A percentile compares a stretch with the other conserved stretches of the same genome.
Conservation (phyloP, 192 early-diverging fungal species). For the Umbelopsis sp. region DNA sequence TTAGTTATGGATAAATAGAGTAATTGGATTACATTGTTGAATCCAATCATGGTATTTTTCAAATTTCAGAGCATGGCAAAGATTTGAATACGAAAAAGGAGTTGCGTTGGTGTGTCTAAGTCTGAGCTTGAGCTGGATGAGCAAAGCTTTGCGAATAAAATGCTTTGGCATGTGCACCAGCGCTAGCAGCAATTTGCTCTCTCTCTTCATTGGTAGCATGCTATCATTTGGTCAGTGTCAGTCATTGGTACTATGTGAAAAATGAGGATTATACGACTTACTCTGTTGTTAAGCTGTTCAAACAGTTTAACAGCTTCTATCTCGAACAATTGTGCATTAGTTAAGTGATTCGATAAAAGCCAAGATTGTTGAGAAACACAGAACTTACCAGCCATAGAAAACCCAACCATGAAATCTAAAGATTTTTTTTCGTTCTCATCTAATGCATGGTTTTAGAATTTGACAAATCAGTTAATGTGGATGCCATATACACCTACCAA, state of each 20-base stretch:
- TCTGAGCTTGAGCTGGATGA: no score
- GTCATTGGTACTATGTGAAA: background rate
- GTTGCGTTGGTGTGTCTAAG: no score
- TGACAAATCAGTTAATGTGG: background rate
- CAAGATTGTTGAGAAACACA: background rate
- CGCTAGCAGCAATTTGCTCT: slow-evolving; percentile 2
- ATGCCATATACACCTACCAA: background rate
- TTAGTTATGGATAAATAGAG: no score
- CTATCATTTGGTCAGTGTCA: background rate
- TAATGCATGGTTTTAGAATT: background rate
- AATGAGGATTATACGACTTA: background rate
- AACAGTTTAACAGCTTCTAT: slow-evolving; percentile 12
- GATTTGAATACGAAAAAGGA: no score
- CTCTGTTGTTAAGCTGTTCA: slow-evolving; percentile 10
- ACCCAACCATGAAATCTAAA: slow-evolving; percentile 2
- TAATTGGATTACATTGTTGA: no score
- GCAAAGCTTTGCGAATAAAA: background rate
- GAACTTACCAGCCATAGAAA: slow-evolving; percentile 9
- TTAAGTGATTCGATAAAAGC: background rate
- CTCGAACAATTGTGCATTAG: background rate
- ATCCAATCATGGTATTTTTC: no score
- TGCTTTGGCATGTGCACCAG: slow-evolving; percentile 2
- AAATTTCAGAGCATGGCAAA: no score
- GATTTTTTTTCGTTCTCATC: slow-evolving; percentile 4
- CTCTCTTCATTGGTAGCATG: slow-evolving; percentile 4